A percentile compares a stretch with the other conserved stretches of the same genome.
These are phyloP conservation scores for Aegilops longissima DNA, from an alignment of 176 grass and related monocot species.

Conservation along the genomic window DNA sequence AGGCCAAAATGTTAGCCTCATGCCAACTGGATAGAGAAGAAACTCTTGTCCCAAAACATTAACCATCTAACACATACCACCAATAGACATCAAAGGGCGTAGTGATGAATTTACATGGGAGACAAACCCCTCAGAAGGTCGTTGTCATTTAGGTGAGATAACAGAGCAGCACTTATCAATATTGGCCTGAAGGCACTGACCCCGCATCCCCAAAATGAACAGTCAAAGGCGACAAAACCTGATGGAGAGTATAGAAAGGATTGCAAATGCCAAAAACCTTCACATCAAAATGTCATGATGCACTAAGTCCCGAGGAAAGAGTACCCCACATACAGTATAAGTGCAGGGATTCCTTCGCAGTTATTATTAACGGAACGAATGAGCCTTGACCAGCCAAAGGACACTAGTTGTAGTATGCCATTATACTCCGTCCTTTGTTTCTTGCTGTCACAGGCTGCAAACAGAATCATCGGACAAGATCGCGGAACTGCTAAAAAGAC, in stretches of 20 bases:
- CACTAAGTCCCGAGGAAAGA: slow-evolving; percentile 13
- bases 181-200: background rate
- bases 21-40: background rate
- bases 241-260: background rate
- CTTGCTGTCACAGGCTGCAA: background rate
- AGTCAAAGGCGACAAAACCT: background rate
- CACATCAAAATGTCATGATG: background rate
- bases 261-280: background rate
- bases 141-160: slow-evolving; percentile 6
- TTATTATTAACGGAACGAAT: background rate
- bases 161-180: background rate
- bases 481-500: slow-evolving; percentile 4
- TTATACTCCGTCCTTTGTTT: slow-evolving; percentile 18
- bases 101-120: slow-evolving; percentile 22
- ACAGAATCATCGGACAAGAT: slow-evolving; percentile 24
- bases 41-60: background rate
- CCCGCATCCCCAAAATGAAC: slow-evolving; percentile 4
- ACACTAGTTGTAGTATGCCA: background rate
- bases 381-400: background rate
- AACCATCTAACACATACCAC: background rate
- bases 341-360: background rate
- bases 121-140: background rate
- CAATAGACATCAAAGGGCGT: background rate
- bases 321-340: background rate
- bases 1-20: background rate